phyloP scores from a whole-genome alignment of 306 rosid species.

The Quercus glauca region DNA sequence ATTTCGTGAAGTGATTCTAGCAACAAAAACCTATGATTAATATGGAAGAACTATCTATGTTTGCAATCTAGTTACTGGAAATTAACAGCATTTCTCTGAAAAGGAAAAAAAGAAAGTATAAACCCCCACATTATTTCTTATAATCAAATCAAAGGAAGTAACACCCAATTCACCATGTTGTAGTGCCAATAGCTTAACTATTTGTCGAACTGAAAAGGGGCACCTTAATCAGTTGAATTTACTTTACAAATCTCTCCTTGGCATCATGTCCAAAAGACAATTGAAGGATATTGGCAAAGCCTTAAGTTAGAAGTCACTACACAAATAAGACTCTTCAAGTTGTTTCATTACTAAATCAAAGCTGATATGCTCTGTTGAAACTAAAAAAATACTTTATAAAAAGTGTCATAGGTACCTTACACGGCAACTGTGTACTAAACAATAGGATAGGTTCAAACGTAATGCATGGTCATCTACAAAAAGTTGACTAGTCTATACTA shows the following conservation, averaged over 20 bases:
- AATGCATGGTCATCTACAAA: no score
- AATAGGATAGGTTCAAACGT: no score
- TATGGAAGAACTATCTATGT: background rate
- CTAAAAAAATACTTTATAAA: no score
- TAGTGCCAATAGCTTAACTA: background rate
- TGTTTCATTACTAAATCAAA: no score
- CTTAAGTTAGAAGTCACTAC: background rate
- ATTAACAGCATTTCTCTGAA: background rate
- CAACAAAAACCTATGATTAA: background rate
- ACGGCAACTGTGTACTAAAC: no score
- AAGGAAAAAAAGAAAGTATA: background rate
- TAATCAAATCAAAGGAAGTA: background rate
- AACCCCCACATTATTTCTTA: background rate
- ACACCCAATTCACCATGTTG: background rate
- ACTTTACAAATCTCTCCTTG: background rate
- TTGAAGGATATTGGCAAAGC: background rate
- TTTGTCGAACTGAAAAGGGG: background rate
- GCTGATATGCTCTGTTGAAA: background rate
- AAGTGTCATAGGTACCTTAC: no score
- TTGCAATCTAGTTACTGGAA: background rate
- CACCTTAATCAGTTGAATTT: background rate
- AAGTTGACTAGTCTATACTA: no score
- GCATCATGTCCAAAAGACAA: background rate
- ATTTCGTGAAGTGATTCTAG: constrained; percentile 55
- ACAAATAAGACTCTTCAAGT: background rate